These are phyloP conservation scores for Tilletia setariae DNA, from an alignment of 1,284 basidiomycete genomes.

Conservation along the genomic window DNA sequence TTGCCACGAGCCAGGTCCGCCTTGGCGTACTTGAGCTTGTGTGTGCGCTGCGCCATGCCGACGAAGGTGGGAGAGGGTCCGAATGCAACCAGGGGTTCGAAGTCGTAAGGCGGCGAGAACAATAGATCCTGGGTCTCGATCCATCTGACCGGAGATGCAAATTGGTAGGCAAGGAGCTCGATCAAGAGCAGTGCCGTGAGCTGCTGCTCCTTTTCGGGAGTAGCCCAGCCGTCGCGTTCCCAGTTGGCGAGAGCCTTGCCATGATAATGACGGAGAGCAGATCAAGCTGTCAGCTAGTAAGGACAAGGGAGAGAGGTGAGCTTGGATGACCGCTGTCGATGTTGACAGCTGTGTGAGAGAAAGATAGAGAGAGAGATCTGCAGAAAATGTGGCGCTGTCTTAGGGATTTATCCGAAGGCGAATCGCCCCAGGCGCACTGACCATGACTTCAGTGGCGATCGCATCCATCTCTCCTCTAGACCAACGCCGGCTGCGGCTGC, in stretches of 20 bases:
- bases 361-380: too few relatives aligned
- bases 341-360: too few relatives aligned
- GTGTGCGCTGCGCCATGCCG: constrained; percentile 90
- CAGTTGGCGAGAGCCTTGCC: constrained; percentile 88
- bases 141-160: constrained; percentile 74
- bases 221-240: constrained; percentile 86
- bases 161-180: constrained; percentile 93
- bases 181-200: constrained; percentile 93
- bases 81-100: constrained; percentile 91
- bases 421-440: too few relatives aligned
- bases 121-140: constrained; percentile 96
- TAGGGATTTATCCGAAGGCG: too few relatives aligned
- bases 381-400: too few relatives aligned
- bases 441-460: too few relatives aligned
- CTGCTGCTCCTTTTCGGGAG: constrained; percentile 76
- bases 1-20: constrained; percentile 80
- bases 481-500: too few relatives aligned
- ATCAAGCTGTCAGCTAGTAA: too few relatives aligned
- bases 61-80: constrained; percentile 94
- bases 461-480: too few relatives aligned
- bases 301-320: too few relatives aligned
- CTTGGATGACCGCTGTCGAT: too few relatives aligned
- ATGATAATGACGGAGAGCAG: too few relatives aligned
- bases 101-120: constrained; percentile 75
- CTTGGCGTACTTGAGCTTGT: constrained; percentile 92